These are phyloP conservation scores for Byssothecium circinans DNA, from an alignment of 2,329 filamentous ascomycete species.

Conservation along the genomic window DNA sequence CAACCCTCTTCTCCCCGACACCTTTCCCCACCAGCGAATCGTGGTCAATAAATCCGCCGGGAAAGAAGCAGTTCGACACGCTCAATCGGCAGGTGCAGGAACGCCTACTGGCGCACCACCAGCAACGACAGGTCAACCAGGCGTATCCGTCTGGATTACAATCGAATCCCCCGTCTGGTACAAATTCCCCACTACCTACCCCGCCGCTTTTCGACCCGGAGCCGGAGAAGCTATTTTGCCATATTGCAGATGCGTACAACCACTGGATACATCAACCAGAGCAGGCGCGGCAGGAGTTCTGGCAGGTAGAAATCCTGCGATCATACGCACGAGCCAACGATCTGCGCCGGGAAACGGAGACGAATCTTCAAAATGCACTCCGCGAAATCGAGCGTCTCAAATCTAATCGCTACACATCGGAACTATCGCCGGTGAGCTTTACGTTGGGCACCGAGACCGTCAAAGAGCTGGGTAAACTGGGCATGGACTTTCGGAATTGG, in stretches of 20 bases:
- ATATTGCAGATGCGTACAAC: constrained; percentile 74
- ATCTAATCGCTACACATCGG: constrained; percentile 30
- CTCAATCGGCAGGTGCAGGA: constrained; percentile 68
- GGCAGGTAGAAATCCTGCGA: constrained; percentile 52
- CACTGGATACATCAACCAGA: constrained; percentile 71
- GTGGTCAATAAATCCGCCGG: constrained; percentile 79
- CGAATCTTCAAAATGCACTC: constrained; percentile 44
- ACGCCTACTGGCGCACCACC: constrained; percentile 56
- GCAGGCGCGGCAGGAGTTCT: constrained; percentile 46
- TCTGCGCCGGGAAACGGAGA: constrained; percentile 38
- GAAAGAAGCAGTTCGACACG: constrained; percentile 71
- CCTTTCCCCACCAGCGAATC: constrained; percentile 77
- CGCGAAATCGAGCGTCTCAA: constrained; percentile 48
- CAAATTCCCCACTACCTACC: constrained; percentile 41
- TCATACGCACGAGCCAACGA: constrained; percentile 48
- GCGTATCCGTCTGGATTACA: constrained; percentile 30
- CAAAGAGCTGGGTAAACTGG: constrained; percentile 42
- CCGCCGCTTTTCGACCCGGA: constrained; percentile 56
- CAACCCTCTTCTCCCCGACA: constrained; percentile 78
- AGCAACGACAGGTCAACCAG: constrained; percentile 39
- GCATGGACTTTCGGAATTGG: constrained; percentile 44
- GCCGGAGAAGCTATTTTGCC: constrained; percentile 70
- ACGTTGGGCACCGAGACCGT: constrained; percentile 41
- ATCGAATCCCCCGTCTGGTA: constrained; percentile 29
- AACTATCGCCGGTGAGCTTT: constrained; percentile 39